A percentile compares a stretch with the other conserved stretches of the same genome.
Evolutionary conservation across 2,329 filamentous ascomycete species (phyloP).

Genomic region (Westerdykella aurantiaca): DNA sequence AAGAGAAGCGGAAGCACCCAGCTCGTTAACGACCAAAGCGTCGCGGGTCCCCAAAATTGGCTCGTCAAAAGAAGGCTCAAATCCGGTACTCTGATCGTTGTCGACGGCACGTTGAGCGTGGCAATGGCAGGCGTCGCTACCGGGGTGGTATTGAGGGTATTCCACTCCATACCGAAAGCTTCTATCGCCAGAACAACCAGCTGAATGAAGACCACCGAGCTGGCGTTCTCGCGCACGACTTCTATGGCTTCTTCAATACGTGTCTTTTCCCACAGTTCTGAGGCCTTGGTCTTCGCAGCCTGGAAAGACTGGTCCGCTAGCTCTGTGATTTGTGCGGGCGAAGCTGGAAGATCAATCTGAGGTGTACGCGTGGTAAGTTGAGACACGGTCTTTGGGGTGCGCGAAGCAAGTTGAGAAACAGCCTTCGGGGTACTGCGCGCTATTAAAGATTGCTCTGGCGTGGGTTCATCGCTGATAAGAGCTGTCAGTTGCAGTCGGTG

Average conservation of each 20-base stretch:
- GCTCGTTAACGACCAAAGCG: slow-evolving; percentile 70
- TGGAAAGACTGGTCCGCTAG: slow-evolving; percentile 65
- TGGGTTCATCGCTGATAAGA: slow-evolving; percentile 37
- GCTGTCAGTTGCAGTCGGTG: slow-evolving; percentile 20
- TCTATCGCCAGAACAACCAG: slow-evolving; percentile 54
- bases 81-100: slow-evolving; percentile 67
- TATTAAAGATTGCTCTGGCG: slow-evolving; percentile 43
- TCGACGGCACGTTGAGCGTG: slow-evolving; percentile 51
- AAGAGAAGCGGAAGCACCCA: slow-evolving; percentile 62
- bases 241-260: slow-evolving; percentile 62
- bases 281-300: slow-evolving; percentile 63
- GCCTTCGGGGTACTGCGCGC: slow-evolving; percentile 27
- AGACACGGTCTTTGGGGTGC: slow-evolving; percentile 5
- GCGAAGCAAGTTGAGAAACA: neutral
- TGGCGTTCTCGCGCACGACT: slow-evolving; percentile 62
- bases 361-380: neutral
- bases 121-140: slow-evolving; percentile 62
- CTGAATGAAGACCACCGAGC: slow-evolving; percentile 54
- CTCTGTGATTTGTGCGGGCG: slow-evolving; percentile 54
- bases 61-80: slow-evolving; percentile 70
- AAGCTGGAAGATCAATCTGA: slow-evolving; percentile 58
- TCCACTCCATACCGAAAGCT: slow-evolving; percentile 59
- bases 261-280: slow-evolving; percentile 58
- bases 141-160: slow-evolving; percentile 66
- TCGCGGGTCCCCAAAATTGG: slow-evolving; percentile 77